Percentiles rank a stretch among this genome's conserved stretches.
Evolutionary conservation across 305 asterid species (phyloP).

Genomic region (Rubia occidens): DNA sequence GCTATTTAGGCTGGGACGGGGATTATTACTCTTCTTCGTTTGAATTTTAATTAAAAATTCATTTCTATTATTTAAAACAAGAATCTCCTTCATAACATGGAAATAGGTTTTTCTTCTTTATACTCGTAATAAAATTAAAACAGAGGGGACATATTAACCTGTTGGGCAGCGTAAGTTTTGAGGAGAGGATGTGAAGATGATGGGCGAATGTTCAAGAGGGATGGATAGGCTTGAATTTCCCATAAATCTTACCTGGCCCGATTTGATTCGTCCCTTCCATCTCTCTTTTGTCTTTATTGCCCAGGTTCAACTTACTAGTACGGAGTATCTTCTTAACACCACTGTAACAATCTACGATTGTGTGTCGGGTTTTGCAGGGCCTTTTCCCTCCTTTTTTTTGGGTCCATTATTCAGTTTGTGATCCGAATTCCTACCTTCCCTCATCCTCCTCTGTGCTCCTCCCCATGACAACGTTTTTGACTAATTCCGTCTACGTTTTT

Average conservation of each 20-base stretch:
- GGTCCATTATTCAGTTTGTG: conserved; percentile 2
- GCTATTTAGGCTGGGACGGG: too few species aligned
- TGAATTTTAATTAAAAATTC: too few species aligned
- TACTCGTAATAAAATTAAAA: neutral
- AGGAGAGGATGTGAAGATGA: conserved; percentile 32
- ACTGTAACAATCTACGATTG: neutral
- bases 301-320: conserved; percentile 39
- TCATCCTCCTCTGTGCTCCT: neutral
- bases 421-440: neutral
- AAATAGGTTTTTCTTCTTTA: too few species aligned
- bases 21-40: too few species aligned
- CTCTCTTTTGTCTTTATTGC: conserved; percentile 34
- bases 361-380: neutral
- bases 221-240: conserved; percentile 49
- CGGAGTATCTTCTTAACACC: too few species aligned
- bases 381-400: conserved; percentile 13
- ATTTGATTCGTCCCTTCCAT: conserved; percentile 36
- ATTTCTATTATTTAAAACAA: too few species aligned
- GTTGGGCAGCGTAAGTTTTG: neutral
- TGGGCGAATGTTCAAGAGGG: conserved; percentile 45
- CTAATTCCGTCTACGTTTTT: too few species aligned
- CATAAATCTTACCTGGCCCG: conserved; percentile 43
- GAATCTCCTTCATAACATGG: too few species aligned
- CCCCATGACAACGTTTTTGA: conserved; percentile 5
- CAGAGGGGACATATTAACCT: neutral